Base-by-base conservation (phyloP, 2,329 filamentous ascomycete genomes). In the Hypocrella siamensis region DNA sequence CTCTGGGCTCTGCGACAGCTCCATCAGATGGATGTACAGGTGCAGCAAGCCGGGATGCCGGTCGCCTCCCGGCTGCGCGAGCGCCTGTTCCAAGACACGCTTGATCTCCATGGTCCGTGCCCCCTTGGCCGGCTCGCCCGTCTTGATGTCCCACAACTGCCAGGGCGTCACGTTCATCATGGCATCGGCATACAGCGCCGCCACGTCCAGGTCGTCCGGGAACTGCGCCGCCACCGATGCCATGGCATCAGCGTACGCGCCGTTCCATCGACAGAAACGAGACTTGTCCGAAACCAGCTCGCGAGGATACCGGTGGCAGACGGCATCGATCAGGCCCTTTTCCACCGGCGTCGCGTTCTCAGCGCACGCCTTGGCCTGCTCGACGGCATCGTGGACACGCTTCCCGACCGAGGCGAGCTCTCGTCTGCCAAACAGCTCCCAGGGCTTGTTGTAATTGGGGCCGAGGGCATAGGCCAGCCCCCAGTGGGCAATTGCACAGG, bases 381-480 rank as follows among this genome's bases (percentile, higher is more conserved):
- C 38, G 3, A 53, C 38, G 16, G 53, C 51, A 3, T 35, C 31
- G 26, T 55, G 47, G 0, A 53, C 52, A 22, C 46, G 40, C 15
- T 44, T 40, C 4, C 78, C 55, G 1, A 62, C 67, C 0, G 45
- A 49, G 9, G 58, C 50, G 4, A 77, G 56, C 40, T 85, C 79
- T 0, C 60, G 52, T 1, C 62, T 52, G 33, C 79, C 76, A 40
- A 85, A 83, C 17, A 71, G 62, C 18, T 71, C 66, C 81, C 81
- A 85, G 0, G 79, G 74, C 45, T 85, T 83, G 56, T 86, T 70
- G 50, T 75, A 75, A 45, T 88, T 85, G 4, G 81, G 80, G 0
- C 80, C 81, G 0, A 80, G 54, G 2, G 75, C 61, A 46, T 79
- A 85, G 0, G 80, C 74, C 4, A 79, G 53, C 0, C 77, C 77